Evolutionary conservation across 805 yeast species (phyloP), one percentile per base, ranked within the genome.

Genomic region (Saccharomycopsis sp.): DNA sequence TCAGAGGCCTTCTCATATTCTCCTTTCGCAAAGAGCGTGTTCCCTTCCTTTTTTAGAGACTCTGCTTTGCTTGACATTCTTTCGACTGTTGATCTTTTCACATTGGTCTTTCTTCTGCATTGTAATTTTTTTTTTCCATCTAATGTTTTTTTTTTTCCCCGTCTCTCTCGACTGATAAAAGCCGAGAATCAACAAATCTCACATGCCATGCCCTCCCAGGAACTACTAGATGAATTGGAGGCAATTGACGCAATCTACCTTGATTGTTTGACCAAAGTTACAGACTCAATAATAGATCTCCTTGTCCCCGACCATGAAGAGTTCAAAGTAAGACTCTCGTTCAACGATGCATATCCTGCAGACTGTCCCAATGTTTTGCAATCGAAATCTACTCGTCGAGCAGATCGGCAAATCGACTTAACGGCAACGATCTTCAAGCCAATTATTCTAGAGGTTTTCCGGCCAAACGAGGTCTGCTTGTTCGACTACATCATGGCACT

Each of bases 161-260:
- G 7, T 31, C 20, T 7, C n/a, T n/a, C n/a, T n/a, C n/a, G n/a
- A n/a, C n/a, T n/a, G n/a, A n/a, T n/a, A n/a, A n/a, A n/a, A n/a
- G n/a, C n/a, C n/a, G n/a, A n/a, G n/a, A n/a, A n/a, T n/a, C n/a
- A n/a, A n/a, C n/a, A n/a, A n/a, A n/a, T n/a, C n/a, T n/a, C n/a
- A n/a, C n/a, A 30, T 9, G 9, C 18, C 23, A 45, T 45, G 48
- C 30, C 23, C 15, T 15, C 63, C 1, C 71, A 71, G 45, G 81
- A 77, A 25, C 60, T 81, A 5, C 54, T 54, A 16, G 92, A 85
- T 41, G 98, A 89, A 54, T 59, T 85, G 15, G 77, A 73, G 30
- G 89, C 95, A 9, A 76, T 89, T 8, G 81, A 84, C 42, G 92
- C 96, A 3, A 89, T 92, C 9, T 89, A 75, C 54, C 96, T 95